These are phyloP conservation scores for Trapa bicornis DNA, from an alignment of 345 rosid genomes.

Conservation along the genomic window DNA sequence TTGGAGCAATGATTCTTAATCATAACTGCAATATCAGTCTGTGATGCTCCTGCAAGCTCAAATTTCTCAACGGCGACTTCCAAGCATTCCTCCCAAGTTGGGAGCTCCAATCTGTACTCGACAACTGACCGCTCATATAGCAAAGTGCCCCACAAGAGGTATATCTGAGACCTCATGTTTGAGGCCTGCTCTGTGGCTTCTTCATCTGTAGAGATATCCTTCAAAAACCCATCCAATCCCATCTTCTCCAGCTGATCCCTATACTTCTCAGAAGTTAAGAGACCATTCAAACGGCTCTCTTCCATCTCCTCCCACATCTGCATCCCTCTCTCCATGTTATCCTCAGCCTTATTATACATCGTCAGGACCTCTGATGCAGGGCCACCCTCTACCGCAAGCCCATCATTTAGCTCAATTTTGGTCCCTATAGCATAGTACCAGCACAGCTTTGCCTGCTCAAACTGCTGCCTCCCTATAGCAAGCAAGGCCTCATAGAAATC, in stretches of 20 bases:
- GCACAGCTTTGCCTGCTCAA: constrained; percentile 89
- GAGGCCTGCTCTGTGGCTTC: constrained; percentile 66
- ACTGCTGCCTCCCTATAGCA: constrained; percentile 89
- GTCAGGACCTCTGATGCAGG: constrained; percentile 63
- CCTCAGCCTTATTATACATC: constrained; percentile 96
- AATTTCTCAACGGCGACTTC: constrained; percentile 97
- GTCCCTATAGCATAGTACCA: constrained; percentile 77
- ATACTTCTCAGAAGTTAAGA: constrained; percentile 60
- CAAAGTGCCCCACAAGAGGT: constrained; percentile 91
- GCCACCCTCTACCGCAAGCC: constrained; percentile 20
- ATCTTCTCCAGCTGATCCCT: constrained; percentile 50
- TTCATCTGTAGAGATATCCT: constrained; percentile 60
- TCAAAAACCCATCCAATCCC: constrained; percentile 49
- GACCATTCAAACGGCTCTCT: constrained; percentile 75
- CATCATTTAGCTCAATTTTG: constrained; percentile 27
- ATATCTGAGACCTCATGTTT: constrained; percentile 78
- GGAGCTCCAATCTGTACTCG: constrained; percentile 74
- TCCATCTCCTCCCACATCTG: constrained; percentile 24
- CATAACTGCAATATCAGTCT: constrained; percentile 93
- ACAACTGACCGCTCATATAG: constrained; percentile 90
- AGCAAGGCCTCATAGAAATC: constrained; percentile 88
- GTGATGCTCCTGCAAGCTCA: constrained; percentile 96
- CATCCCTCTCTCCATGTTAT: constrained; percentile 91
- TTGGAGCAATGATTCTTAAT: constrained; percentile 95
- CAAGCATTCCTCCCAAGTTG: constrained; percentile 96